Percentiles rank a stretch among this genome's conserved stretches.
These are phyloP conservation scores for Penicillium sp. DNA, from an alignment of 2,329 filamentous ascomycete genomes.

Conservation along the genomic window DNA sequence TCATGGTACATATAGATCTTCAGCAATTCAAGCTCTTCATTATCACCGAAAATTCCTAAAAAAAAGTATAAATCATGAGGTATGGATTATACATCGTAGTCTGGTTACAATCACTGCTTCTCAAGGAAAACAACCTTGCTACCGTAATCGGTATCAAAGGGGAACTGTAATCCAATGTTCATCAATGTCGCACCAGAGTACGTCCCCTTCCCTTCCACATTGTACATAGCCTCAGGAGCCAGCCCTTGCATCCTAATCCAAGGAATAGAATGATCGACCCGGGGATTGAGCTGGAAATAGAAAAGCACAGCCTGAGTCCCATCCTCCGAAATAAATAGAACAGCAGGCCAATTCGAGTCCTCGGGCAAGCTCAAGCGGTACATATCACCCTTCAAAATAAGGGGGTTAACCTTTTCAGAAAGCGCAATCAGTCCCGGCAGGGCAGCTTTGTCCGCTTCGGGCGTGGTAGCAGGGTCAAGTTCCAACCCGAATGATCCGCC, in stretches of 20 bases:
- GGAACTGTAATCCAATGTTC: conserved; percentile 60
- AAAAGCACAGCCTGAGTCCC: conserved; percentile 55
- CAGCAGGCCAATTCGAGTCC: conserved; percentile 63
- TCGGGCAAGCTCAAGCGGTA: conserved; percentile 61
- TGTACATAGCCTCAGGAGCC: conserved; percentile 56
- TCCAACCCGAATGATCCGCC: conserved; percentile 67
- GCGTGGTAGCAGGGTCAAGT: conserved; percentile 57
- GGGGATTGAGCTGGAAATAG: conserved; percentile 59
- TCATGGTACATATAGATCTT: neutral
- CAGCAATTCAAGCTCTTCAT: neutral
- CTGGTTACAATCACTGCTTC: conserved; percentile 35
- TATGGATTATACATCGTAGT: too few relatives aligned
- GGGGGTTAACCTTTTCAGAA: conserved; percentile 59
- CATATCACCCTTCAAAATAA: conserved; percentile 60
- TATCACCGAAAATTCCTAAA: too few relatives aligned
- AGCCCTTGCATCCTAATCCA: conserved; percentile 58
- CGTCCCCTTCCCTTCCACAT: conserved; percentile 52
- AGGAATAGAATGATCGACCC: conserved; percentile 55
- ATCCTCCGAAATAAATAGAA: conserved; percentile 58
- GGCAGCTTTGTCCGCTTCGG: conserved; percentile 51
- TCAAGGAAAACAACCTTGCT: conserved; percentile 59
- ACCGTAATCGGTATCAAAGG: conserved; percentile 55
- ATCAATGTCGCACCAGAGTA: conserved; percentile 62
- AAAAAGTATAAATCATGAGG: too few relatives aligned
- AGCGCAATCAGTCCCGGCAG: conserved; percentile 57